Conservation (phyloP, 2,329 filamentous ascomycete genomes). For the Ophiostoma ulmi region DNA sequence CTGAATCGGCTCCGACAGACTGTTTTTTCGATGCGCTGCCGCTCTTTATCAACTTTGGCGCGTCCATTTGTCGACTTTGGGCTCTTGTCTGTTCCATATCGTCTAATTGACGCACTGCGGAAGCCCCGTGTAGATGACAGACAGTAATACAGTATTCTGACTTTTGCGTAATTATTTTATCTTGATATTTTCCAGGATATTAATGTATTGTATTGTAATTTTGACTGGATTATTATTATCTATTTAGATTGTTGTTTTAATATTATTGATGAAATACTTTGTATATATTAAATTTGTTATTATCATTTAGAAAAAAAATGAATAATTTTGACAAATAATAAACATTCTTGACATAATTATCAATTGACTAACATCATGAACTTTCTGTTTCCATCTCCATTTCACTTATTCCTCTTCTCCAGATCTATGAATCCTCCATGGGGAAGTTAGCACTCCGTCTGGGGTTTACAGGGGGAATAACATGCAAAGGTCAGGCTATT, state of each 20-base stretch:
- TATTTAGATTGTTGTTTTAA: too few species aligned
- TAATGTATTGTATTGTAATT: too few species aligned
- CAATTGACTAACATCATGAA: background rate
- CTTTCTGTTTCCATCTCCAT: background rate
- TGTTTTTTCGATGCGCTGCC: conserved; percentile 2
- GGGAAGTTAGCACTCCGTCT: background rate
- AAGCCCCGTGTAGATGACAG: background rate
- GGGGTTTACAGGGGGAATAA: background rate
- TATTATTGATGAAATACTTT: too few species aligned
- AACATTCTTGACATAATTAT: background rate
- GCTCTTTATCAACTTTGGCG: background rate
- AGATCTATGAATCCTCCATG: background rate
- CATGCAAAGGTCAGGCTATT: background rate
- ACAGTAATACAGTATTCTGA: too few species aligned
- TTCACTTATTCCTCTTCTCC: conserved; percentile 11
- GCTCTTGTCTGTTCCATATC: background rate
- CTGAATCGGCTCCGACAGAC: conserved; percentile 5
- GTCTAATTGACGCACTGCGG: conserved; percentile 2
- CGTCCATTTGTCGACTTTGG: background rate
- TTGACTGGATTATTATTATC: too few species aligned
- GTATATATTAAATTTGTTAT: background rate
- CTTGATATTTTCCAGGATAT: too few species aligned
- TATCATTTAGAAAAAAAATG: background rate
- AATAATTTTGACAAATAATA: background rate
- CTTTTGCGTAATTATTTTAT: too few species aligned